These are phyloP conservation scores for Ogataea nakhonphanomensis DNA, from an alignment of 805 yeast species.

Conservation along the genomic window DNA sequence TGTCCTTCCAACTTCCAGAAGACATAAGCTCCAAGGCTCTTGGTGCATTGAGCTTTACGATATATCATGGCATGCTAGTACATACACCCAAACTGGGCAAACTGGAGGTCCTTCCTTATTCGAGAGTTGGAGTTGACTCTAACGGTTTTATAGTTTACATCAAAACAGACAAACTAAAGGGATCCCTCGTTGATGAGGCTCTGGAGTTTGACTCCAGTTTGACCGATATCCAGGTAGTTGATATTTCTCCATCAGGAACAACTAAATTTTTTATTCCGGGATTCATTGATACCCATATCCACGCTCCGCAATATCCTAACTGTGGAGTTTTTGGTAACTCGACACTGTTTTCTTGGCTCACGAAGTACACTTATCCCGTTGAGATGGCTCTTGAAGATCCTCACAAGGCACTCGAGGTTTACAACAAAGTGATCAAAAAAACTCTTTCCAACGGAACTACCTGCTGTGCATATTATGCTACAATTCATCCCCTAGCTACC, in stretches of 20 bases:
- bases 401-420: conserved; percentile 52
- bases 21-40: conserved; percentile 9
- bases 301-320: conserved; percentile 76
- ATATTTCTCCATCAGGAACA: conserved; percentile 31
- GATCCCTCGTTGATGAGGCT: conserved; percentile 6
- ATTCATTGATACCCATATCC: conserved; percentile 71
- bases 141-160: conserved; percentile 47
- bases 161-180: neutral
- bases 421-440: conserved; percentile 57
- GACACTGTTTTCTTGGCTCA: conserved; percentile 72
- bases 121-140: conserved; percentile 55
- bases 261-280: conserved; percentile 68
- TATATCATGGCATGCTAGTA: conserved; percentile 61
- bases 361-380: conserved; percentile 80
- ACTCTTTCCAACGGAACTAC: conserved; percentile 80
- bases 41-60: conserved; percentile 25
- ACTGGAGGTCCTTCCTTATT: conserved; percentile 49
- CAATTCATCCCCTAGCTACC: conserved; percentile 54
- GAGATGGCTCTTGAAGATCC: conserved; percentile 60
- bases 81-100: conserved; percentile 59
- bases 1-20: neutral
- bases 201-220: neutral
- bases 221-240: conserved; percentile 30
- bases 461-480: conserved; percentile 72
- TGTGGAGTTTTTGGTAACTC: conserved; percentile 74